phyloP scores from a whole-genome alignment of 768 basidiomycete genomes.

The Coprinopsis strossmayeri region DNA sequence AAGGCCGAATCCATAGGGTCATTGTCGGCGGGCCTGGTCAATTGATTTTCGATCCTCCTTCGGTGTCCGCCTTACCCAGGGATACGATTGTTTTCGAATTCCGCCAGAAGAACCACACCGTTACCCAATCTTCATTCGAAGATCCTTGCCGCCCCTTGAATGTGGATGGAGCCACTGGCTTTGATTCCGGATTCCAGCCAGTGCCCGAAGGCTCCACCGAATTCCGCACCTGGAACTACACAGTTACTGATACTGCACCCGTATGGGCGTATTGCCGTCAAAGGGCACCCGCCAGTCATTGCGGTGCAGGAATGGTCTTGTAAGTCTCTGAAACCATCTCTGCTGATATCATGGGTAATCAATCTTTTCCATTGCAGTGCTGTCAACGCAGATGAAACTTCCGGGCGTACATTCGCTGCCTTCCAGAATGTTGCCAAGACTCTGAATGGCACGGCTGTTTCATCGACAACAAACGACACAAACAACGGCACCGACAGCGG shows the following conservation, averaged over 20 bases:
- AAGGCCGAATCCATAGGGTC: slow-evolving; percentile 44
- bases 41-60: slow-evolving; percentile 45
- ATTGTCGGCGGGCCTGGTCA: slow-evolving; percentile 44
- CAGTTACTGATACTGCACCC: slow-evolving; percentile 51
- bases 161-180: slow-evolving; percentile 32
- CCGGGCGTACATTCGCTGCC: slow-evolving; percentile 44
- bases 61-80: slow-evolving; percentile 41
- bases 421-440: slow-evolving; percentile 50
- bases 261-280: slow-evolving; percentile 53
- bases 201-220: slow-evolving; percentile 35
- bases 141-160: slow-evolving; percentile 48
- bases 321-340: slow-evolving; percentile 20
- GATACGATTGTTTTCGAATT: slow-evolving; percentile 59
- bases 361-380: slow-evolving; percentile 26
- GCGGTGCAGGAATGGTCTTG: slow-evolving; percentile 52
- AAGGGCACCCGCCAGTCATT: slow-evolving; percentile 31
- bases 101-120: slow-evolving; percentile 63
- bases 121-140: slow-evolving; percentile 56
- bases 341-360: neutral
- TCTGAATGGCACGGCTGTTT: slow-evolving; percentile 43
- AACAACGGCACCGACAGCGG: slow-evolving; percentile 10
- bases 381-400: slow-evolving; percentile 49
- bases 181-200: slow-evolving; percentile 55
- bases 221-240: slow-evolving; percentile 52
- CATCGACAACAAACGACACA: slow-evolving; percentile 25